Evolutionary conservation across 192 early-diverging fungal species (phyloP).

Genomic region (Chytriomyces hyalinus): DNA sequence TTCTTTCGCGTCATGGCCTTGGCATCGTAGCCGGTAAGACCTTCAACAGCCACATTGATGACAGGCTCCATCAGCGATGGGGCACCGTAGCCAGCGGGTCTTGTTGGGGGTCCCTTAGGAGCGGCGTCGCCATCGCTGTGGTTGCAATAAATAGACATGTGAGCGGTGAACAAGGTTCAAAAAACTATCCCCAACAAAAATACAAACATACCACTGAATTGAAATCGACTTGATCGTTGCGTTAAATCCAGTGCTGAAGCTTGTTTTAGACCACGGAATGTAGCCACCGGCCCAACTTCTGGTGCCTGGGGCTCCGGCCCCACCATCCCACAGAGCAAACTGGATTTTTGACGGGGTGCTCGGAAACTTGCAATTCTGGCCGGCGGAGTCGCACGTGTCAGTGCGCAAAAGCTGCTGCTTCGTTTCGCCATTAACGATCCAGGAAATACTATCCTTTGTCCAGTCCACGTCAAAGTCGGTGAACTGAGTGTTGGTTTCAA

Average conservation of each 20-base stretch:
- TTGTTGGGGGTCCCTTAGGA: constrained; percentile 41
- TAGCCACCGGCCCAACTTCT: constrained; percentile 45
- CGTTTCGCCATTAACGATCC: constrained; percentile 38
- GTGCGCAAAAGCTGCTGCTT: neutral
- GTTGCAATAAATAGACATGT: constrained; percentile 5
- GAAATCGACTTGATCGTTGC: constrained; percentile 37
- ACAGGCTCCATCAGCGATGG: constrained; percentile 31
- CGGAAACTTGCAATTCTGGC: constrained; percentile 39
- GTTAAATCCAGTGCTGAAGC: constrained; percentile 6
- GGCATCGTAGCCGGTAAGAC: constrained; percentile 27
- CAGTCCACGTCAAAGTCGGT: constrained; percentile 13
- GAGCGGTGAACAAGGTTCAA: constrained; percentile 9
- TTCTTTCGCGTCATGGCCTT: constrained; percentile 7
- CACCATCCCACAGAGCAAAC: constrained; percentile 49
- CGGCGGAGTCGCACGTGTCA: constrained; percentile 21
- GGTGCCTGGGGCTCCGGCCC: constrained; percentile 25
- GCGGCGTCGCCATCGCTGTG: constrained; percentile 37
- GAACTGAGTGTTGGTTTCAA: neutral
- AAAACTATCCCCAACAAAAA: neutral
- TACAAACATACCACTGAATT: constrained; percentile 41
- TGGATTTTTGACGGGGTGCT: constrained; percentile 46
- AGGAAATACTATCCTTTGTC: constrained; percentile 39
- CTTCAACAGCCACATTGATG: constrained; percentile 30
- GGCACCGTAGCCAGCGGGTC: constrained; percentile 38
- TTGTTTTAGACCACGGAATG: constrained; percentile 16